Conservation (phyloP, 176 grass and related monocot species). For the Musa itinerans region DNA sequence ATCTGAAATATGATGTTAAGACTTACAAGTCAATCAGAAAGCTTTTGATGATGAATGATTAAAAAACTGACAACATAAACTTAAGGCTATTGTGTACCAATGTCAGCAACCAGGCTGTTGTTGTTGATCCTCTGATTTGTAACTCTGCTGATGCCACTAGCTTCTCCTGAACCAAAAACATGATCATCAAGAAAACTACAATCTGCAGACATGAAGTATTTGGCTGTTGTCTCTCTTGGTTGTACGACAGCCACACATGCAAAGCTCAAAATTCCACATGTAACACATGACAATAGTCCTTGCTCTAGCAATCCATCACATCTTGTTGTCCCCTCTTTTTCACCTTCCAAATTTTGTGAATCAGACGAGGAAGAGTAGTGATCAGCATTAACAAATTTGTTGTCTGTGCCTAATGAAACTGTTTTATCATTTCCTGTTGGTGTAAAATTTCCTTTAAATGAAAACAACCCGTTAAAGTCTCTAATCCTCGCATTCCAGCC, state of each 20-base stretch:
- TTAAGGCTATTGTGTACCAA: slow-evolving; percentile 12
- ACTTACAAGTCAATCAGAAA: background rate
- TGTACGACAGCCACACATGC: slow-evolving; percentile 87
- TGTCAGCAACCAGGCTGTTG: background rate
- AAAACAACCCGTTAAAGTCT: slow-evolving; percentile 22
- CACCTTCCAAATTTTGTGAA: slow-evolving; percentile 35
- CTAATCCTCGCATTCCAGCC: slow-evolving; percentile 22
- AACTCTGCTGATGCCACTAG: slow-evolving; percentile 11
- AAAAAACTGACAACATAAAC: background rate
- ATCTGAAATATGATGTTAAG: background rate
- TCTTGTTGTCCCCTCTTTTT: slow-evolving; percentile 29
- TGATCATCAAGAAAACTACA: slow-evolving; percentile 43
- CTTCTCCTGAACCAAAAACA: slow-evolving; percentile 29
- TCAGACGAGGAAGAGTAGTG: slow-evolving; percentile 23
- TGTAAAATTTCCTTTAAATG: slow-evolving; percentile 24
- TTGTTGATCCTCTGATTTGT: background rate
- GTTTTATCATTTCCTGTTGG: slow-evolving; percentile 22
- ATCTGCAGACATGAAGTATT: slow-evolving; percentile 57
- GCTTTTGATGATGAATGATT: background rate
- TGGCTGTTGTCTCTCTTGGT: slow-evolving; percentile 61
- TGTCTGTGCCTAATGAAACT: slow-evolving; percentile 11
- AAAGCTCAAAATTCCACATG: slow-evolving; percentile 98
- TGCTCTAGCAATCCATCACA: slow-evolving; percentile 55
- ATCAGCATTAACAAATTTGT: slow-evolving; percentile 27
- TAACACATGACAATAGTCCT: slow-evolving; percentile 80